A percentile compares a stretch with the other conserved stretches of the same genome.
Conservation (phyloP, 2,329 filamentous ascomycete genomes). For the Aureobasidium zeae region DNA sequence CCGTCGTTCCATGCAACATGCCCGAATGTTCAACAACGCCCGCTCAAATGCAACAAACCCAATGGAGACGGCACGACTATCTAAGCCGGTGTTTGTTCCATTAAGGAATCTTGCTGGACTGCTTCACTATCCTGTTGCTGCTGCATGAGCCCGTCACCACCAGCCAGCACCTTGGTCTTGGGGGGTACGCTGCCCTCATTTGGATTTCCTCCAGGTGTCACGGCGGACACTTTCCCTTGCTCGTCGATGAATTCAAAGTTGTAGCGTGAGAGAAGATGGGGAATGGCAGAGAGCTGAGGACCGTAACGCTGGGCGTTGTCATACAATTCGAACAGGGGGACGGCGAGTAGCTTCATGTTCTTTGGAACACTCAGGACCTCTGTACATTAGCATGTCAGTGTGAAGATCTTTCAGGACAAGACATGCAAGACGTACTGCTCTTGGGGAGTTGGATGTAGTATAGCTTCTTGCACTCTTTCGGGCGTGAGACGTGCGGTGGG, state of each 20-base stretch:
- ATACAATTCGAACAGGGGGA: constrained; percentile 94
- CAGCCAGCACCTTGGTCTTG: constrained; percentile 57
- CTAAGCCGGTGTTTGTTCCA: not conserved
- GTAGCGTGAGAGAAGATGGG: constrained; percentile 86
- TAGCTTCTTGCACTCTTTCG: constrained; percentile 98
- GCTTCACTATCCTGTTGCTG: constrained; percentile 3
- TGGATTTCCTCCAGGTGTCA: constrained; percentile 64
- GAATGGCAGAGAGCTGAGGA: constrained; percentile 90
- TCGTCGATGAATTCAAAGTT: constrained; percentile 98
- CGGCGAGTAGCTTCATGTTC: constrained; percentile 98
- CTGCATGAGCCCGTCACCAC: constrained; percentile 33
- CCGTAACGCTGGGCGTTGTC: constrained; percentile 94
- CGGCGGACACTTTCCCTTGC: constrained; percentile 73
- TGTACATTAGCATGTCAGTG: constrained; percentile 31
- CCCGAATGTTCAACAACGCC: no score
- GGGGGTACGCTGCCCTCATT: constrained; percentile 45
- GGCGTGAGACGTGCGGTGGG: constrained; percentile 86
- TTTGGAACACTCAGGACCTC: constrained; percentile 94
- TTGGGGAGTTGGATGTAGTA: constrained; percentile 93
- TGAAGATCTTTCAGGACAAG: not conserved
- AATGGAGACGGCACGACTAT: not conserved
- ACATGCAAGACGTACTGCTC: constrained; percentile 58
- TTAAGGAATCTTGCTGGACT: constrained; percentile 3
- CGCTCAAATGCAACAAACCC: constrained; percentile 11
- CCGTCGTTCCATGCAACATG: no score